A percentile compares a stretch with the other conserved stretches of the same genome.
These are phyloP conservation scores for Novymonas esmeraldas DNA, from an alignment of 208 protist genomes.

Conservation along the genomic window DNA sequence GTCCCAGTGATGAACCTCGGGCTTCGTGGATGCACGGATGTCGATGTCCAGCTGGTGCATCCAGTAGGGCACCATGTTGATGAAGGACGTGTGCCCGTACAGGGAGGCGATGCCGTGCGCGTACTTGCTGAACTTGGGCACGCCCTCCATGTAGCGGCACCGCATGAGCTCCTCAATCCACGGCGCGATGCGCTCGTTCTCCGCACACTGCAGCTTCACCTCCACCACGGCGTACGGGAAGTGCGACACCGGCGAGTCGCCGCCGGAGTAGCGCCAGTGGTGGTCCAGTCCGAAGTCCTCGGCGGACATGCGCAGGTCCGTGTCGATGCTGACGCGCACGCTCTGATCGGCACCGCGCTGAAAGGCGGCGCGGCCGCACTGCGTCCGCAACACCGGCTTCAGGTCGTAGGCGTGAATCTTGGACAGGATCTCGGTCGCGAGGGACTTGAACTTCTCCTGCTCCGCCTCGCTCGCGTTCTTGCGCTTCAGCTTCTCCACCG, in stretches of 20 bases:
- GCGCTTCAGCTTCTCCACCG: conserved; percentile 72
- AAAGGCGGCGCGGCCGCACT: conserved; percentile 86
- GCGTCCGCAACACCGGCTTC: conserved; percentile 85
- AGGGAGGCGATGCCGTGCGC: conserved; percentile 87
- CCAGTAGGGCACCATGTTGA: conserved; percentile 91
- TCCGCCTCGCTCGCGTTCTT: conserved; percentile 77
- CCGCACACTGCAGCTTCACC: conserved; percentile 86
- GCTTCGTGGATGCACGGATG: conserved; percentile 88
- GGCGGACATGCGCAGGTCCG: conserved; percentile 73
- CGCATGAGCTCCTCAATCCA: conserved; percentile 92
- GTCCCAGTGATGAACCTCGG: conserved; percentile 81
- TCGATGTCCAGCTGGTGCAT: conserved; percentile 89
- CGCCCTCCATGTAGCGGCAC: conserved; percentile 89
- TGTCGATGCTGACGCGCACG: conserved; percentile 90
- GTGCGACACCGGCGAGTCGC: conserved; percentile 62
- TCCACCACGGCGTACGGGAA: conserved; percentile 92
- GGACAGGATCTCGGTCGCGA: conserved; percentile 81
- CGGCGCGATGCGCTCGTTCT: conserved; percentile 88
- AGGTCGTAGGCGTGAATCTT: conserved; percentile 88
- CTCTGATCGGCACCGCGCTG: conserved; percentile 85
- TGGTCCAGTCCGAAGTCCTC: conserved; percentile 88
- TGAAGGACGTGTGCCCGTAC: conserved; percentile 87
- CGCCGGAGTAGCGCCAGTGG: conserved; percentile 85
- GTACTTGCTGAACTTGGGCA: conserved; percentile 92
- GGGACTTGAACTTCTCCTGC: conserved; percentile 77